phyloP scores from a whole-genome alignment of 192 early-diverging fungal species.

The Podila epigama region DNA sequence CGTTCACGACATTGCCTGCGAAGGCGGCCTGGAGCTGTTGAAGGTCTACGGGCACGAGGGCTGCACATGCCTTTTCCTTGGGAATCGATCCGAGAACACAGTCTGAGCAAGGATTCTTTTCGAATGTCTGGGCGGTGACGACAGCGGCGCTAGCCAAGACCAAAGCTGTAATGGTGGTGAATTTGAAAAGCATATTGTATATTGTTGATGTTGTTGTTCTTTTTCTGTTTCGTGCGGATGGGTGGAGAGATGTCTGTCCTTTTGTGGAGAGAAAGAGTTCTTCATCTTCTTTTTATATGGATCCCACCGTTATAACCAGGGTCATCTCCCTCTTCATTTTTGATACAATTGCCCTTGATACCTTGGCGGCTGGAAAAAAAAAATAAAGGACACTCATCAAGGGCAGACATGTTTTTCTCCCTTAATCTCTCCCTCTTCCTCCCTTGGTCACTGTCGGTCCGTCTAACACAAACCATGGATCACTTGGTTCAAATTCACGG shows the following conservation, averaged over 20 bases:
- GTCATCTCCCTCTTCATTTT: too few species aligned
- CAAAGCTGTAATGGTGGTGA: neutral
- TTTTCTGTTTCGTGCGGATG: neutral
- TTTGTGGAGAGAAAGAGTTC: neutral
- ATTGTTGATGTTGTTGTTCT: neutral
- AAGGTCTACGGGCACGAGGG: slow-evolving; percentile 3
- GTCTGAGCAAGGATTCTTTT: slow-evolving; percentile 3
- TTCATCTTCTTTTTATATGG: too few species aligned
- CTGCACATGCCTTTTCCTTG: slow-evolving; percentile 1
- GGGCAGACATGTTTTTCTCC: too few species aligned
- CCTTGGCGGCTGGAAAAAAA: too few species aligned
- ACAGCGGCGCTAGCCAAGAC: neutral
- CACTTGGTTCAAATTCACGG: too few species aligned
- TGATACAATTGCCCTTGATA: too few species aligned
- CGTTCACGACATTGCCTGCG: neutral
- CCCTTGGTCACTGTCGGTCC: too few species aligned
- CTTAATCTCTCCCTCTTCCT: too few species aligned
- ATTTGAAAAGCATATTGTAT: slow-evolving; percentile 13
- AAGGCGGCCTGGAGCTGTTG: slow-evolving; percentile 4
- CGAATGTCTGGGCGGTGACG: neutral
- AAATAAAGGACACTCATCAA: too few species aligned
- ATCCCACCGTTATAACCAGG: too few species aligned
- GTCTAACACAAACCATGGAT: too few species aligned
- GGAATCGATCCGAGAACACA: slow-evolving; percentile 8
- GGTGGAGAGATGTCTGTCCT: neutral